A percentile compares a stretch with the other conserved stretches of the same genome.
phyloP scores from a whole-genome alignment of 225 moss, liverwort and hornwort species.

The Polytrichum commune region DNA sequence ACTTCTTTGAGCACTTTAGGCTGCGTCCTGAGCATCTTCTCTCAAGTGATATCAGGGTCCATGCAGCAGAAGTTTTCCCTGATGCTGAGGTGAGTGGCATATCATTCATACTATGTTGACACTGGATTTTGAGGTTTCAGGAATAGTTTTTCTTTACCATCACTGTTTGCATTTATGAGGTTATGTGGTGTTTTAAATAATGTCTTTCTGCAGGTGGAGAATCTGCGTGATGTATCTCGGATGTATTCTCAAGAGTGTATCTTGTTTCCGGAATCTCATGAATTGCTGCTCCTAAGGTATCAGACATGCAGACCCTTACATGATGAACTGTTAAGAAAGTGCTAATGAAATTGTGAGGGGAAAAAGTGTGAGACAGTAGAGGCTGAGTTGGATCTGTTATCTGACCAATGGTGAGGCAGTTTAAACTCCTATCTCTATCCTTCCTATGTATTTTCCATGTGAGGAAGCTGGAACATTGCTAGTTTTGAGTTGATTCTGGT shows the following conservation, averaged over 20 bases:
- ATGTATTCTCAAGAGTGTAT: conserved; percentile 52
- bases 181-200: background rate
- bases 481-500: background rate
- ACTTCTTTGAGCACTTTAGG: conserved; percentile 76
- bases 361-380: background rate
- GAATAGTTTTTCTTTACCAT: background rate
- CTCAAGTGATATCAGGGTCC: conserved; percentile 64
- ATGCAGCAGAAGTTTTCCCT: conserved; percentile 61
- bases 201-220: conserved; percentile 43
- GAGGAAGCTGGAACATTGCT: background rate
- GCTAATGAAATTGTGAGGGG: too few species aligned
- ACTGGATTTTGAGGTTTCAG: background rate
- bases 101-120: background rate
- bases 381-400: background rate
- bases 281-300: conserved; percentile 76
- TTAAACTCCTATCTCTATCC: background rate
- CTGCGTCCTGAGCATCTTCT: conserved; percentile 66
- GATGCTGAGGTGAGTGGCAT: conserved; percentile 43
- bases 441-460: background rate
- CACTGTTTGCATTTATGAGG: background rate
- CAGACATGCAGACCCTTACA: background rate
- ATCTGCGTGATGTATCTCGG: conserved; percentile 61
- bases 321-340: too few species aligned
- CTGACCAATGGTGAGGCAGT: background rate
- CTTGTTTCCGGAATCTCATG: conserved; percentile 59